Evolutionary conservation across 2,329 filamentous ascomycete genomes (phyloP).

Genomic region (Trichoderma endophyticum): DNA sequence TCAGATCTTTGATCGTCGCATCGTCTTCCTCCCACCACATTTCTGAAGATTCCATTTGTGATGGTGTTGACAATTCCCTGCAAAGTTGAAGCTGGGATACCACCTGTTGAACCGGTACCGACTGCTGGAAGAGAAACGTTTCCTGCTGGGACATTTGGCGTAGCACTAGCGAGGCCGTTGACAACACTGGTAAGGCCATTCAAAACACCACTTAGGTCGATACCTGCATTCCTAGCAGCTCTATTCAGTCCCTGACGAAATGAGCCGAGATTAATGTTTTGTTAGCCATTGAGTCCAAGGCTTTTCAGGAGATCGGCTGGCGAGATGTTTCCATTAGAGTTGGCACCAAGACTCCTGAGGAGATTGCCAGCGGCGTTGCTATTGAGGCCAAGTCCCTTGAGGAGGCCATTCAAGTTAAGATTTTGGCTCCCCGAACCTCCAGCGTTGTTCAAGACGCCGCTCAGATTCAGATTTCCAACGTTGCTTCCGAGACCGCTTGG

Average conservation of each 20-base stretch:
- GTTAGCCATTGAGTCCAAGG: background rate
- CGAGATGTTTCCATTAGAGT: background rate
- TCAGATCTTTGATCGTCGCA: background rate
- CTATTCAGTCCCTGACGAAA: background rate
- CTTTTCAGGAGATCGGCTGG: background rate
- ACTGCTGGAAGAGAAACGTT: background rate
- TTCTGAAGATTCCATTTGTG: background rate
- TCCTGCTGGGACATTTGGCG: background rate
- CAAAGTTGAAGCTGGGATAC: background rate
- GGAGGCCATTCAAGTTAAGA: background rate
- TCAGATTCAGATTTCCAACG: too few relatives aligned
- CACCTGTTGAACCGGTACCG: background rate
- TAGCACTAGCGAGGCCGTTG: background rate
- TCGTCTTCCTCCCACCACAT: background rate
- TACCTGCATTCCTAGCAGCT: background rate
- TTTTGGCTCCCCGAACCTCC: background rate
- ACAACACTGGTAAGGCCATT: background rate
- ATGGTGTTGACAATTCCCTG: background rate
- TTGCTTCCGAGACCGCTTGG: background rate
- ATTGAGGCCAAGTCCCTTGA: background rate
- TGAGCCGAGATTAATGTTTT: background rate
- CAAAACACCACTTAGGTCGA: background rate
- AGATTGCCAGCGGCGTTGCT: background rate
- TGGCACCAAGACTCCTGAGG: background rate
- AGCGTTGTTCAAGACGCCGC: too few relatives aligned